Evolutionary conservation across 257 asterid species (phyloP).

Genomic region (Primulina tabacum): DNA sequence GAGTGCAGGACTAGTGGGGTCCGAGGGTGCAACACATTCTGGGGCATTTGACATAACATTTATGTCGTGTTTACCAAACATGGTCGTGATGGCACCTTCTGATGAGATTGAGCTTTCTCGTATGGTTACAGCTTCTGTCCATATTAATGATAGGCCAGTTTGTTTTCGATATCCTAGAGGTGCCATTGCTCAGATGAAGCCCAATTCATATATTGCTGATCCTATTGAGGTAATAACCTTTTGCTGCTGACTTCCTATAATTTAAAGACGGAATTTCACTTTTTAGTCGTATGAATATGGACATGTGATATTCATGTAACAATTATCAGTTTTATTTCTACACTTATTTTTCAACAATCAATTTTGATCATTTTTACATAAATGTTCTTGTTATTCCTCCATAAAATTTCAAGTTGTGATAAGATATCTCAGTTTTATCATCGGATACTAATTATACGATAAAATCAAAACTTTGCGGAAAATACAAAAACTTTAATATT

Average conservation of each 20-base stretch:
- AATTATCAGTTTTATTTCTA: no score
- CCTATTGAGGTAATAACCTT: conserved; percentile 59
- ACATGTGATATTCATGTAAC: no score
- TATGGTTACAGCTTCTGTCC: conserved; percentile 75
- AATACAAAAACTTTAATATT: no score
- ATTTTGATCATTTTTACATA: no score
- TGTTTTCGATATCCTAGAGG: conserved; percentile 91
- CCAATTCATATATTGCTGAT: conserved; percentile 31
- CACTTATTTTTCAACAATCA: no score
- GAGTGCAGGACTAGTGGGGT: conserved; percentile 80
- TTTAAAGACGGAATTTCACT: neutral
- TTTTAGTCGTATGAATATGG: no score
- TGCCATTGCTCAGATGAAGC: conserved; percentile 40
- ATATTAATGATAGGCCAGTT: conserved; percentile 64
- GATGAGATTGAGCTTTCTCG: conserved; percentile 78
- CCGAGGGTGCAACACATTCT: conserved; percentile 70
- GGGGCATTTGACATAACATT: conserved; percentile 82
- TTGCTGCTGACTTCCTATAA: neutral
- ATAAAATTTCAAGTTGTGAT: neutral
- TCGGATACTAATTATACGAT: neutral
- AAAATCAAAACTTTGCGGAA: neutral
- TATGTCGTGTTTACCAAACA: conserved; percentile 92
- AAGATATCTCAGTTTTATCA: neutral
- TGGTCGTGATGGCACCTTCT: conserved; percentile 94
- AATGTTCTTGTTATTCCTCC: neutral